Evolutionary conservation across 192 early-diverging fungal genomes (phyloP), one percentile per base, ranked within the genome.

Genomic region (Coemansia sp.): DNA sequence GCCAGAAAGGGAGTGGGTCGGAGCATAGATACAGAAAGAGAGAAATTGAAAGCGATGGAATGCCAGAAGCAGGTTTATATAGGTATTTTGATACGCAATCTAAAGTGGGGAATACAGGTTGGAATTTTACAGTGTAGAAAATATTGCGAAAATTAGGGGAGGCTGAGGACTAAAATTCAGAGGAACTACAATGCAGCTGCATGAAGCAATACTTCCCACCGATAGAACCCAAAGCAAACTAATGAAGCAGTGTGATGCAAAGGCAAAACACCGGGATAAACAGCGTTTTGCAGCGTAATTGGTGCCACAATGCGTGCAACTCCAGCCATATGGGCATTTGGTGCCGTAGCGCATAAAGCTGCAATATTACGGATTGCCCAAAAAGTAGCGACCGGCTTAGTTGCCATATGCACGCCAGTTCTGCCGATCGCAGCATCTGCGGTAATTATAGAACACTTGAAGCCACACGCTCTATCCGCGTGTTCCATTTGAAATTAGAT

Each of bases 1-100:
- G 62, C 38, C 37, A 71, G 65, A 7, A 45, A 14, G 6, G 41
- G 65, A 43, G 74, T 61, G 35, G 74, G 61, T 17, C 61, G 56
- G 54, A 68, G 54, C 74, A 71, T 77, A 31, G 58, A 31, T 62
- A 16, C 41, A 39, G 16, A 60, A 52, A 25, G 3, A 39, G 43
- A n/a, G 26, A 38, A 3, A 27, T 10, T 35, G 23, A 14, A 57
- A 35, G 41, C 12, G 14, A n/a, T n/a, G 41, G 41, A 10, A 12
- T 16, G 41, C 11, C 41, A 45, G 31, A 35, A 35, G 31, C 31
- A 35, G 31, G 31, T 35, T 35, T 35, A 45, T 45, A 45, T 45
- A n/a, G 14, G 5, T 41, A 27, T 3, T 27, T 35, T 35, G 31
- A 1, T 1, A 35, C 8, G 6, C 31, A 35, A 35, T 6, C 6